Conservation (phyloP, 805 yeast species). For the Ogataea naganishii region DNA sequence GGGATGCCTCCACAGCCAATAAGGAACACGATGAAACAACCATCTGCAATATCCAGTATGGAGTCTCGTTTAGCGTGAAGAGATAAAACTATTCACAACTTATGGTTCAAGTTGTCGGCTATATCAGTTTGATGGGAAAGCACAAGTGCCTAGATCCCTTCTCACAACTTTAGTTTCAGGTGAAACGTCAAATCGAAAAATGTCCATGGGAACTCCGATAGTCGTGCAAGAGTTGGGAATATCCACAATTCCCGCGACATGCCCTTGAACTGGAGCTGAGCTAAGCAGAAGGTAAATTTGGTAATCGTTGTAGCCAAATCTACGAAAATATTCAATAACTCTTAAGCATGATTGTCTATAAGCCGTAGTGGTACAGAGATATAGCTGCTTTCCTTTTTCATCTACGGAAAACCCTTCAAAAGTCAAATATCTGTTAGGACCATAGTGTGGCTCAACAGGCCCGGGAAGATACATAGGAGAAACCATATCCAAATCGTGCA, state of each 20-base stretch:
- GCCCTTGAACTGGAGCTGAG: slow-evolving; percentile 43
- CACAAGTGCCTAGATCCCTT: slow-evolving; percentile 30
- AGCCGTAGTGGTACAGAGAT: slow-evolving; percentile 39
- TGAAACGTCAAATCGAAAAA: slow-evolving; percentile 38
- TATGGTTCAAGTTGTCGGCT: too few relatives aligned
- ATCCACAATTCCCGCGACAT: slow-evolving; percentile 43
- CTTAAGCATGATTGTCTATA: slow-evolving; percentile 41
- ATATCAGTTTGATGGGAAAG: too few relatives aligned
- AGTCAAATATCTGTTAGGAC: slow-evolving; percentile 39
- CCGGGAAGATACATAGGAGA: slow-evolving; percentile 42
- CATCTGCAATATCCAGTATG: too few relatives aligned
- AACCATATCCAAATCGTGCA: slow-evolving; percentile 29
- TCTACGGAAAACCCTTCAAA: slow-evolving; percentile 47
- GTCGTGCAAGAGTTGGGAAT: slow-evolving; percentile 46
- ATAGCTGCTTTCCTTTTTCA: slow-evolving; percentile 36
- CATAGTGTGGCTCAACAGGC: slow-evolving; percentile 38
- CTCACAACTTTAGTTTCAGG: slow-evolving; percentile 25
- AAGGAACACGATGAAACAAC: too few relatives aligned
- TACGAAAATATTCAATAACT: slow-evolving; percentile 38
- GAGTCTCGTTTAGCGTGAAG: too few relatives aligned
- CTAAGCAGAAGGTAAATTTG: slow-evolving; percentile 37
- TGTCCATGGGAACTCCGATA: slow-evolving; percentile 41
- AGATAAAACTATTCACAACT: too few relatives aligned
- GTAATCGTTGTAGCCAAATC: slow-evolving; percentile 43
- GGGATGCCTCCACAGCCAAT: too few relatives aligned